Conservation (phyloP, 139 green algal species). For the Haematococcus lacustris region DNA sequence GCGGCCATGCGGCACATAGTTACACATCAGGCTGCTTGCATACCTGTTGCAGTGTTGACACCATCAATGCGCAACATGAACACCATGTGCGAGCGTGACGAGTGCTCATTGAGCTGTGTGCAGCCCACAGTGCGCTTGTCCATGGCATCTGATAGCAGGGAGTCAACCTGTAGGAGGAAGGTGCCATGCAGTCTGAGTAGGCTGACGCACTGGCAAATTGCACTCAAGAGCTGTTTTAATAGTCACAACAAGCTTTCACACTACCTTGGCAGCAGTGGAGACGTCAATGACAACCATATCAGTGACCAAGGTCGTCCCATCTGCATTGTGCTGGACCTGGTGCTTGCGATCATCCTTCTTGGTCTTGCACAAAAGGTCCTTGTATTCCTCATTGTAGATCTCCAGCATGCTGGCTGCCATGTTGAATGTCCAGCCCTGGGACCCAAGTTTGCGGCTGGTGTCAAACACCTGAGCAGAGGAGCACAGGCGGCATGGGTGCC, state of each 20-base stretch:
- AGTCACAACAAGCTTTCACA: not conserved
- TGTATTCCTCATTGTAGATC: slow-evolving; percentile 94
- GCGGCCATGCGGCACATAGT: too few species aligned
- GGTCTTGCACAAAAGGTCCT: slow-evolving; percentile 65
- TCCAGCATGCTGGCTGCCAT: slow-evolving; percentile 88
- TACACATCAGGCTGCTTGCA: too few species aligned
- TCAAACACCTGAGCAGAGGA: slow-evolving; percentile 27
- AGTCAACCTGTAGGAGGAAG: slow-evolving; percentile 8
- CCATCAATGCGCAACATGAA: slow-evolving; percentile 82
- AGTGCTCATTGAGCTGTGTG: slow-evolving; percentile 89
- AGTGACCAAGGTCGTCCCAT: slow-evolving; percentile 51
- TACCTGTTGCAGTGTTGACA: slow-evolving; percentile 44
- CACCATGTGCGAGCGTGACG: slow-evolving; percentile 73
- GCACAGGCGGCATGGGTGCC: not conserved
- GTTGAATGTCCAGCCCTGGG: slow-evolving; percentile 77
- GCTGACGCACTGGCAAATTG: not conserved
- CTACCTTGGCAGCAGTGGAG: slow-evolving; percentile 24
- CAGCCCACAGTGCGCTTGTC: slow-evolving; percentile 61
- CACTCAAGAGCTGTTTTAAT: slow-evolving; percentile 1
- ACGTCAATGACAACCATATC: slow-evolving; percentile 64
- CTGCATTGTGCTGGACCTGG: slow-evolving; percentile 48
- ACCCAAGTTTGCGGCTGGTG: slow-evolving; percentile 40
- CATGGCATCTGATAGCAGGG: slow-evolving; percentile 50
- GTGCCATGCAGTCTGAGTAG: not conserved
- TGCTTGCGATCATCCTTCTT: slow-evolving; percentile 48